Evolutionary conservation across 2,329 filamentous ascomycete species (phyloP).

Genomic region (Zarea fungicola): DNA sequence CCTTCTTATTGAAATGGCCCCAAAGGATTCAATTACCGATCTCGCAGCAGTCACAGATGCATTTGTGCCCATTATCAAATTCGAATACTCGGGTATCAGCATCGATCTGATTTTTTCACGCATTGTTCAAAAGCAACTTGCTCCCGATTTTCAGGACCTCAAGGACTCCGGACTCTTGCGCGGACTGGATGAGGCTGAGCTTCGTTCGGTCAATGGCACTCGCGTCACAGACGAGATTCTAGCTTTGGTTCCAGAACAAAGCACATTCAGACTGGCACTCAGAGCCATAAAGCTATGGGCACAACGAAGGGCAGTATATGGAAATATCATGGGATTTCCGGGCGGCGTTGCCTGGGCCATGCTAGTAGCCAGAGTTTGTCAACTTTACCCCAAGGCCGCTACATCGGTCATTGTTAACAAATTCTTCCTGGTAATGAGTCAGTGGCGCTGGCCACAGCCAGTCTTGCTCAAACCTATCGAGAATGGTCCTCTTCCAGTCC

Average conservation of each 20-base stretch:
- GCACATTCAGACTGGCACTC: conserved; percentile 82
- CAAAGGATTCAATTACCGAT: conserved; percentile 74
- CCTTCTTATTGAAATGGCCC: conserved; percentile 69
- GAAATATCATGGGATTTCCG: conserved; percentile 93
- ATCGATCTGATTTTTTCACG: conserved; percentile 91
- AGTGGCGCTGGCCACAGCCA: conserved; percentile 94
- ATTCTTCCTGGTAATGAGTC: conserved; percentile 87
- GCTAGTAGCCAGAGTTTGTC: conserved; percentile 91
- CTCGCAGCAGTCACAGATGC: conserved; percentile 82
- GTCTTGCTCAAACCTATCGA: conserved; percentile 86
- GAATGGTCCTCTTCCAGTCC: conserved; percentile 71
- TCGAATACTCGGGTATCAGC: conserved; percentile 84
- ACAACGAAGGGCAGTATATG: conserved; percentile 85
- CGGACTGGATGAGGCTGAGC: conserved; percentile 78
- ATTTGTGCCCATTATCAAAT: conserved; percentile 95
- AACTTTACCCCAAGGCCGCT: conserved; percentile 89
- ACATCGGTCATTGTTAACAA: conserved; percentile 85
- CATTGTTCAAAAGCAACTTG: conserved; percentile 65
- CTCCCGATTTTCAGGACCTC: conserved; percentile 61
- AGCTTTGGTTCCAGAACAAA: conserved; percentile 78
- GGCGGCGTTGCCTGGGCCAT: conserved; percentile 98
- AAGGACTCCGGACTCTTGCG: conserved; percentile 80
- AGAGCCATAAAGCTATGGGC: conserved; percentile 97
- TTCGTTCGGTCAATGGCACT: conserved; percentile 88
- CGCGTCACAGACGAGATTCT: conserved; percentile 92